Conservation (phyloP, 1,139 yeast genomes). For the Diutina mesorugosa region DNA sequence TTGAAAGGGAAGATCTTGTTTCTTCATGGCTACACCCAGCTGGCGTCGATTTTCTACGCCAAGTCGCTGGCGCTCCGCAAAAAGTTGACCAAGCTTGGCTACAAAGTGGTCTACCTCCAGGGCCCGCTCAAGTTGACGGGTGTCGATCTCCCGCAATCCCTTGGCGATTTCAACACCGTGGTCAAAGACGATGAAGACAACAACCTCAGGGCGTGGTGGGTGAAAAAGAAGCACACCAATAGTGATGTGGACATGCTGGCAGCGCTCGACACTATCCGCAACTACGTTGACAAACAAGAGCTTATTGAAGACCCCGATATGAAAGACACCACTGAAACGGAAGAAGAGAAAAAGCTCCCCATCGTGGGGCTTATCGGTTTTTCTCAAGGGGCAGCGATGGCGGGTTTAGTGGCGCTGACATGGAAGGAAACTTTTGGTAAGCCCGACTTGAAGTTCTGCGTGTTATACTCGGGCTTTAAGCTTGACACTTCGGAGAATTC, state of each 20-base stretch:
- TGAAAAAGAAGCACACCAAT: conserved; percentile 11
- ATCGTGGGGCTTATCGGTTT: conserved; percentile 31
- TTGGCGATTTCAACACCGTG: conserved; percentile 25
- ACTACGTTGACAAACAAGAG: conserved; percentile 19
- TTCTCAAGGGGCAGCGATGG: conserved; percentile 26
- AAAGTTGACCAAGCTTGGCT: conserved; percentile 12
- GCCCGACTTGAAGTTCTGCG: conserved; percentile 46
- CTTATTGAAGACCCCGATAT: conserved; percentile 8
- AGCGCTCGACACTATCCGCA: conserved; percentile 17
- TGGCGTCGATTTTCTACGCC: conserved; percentile 31
- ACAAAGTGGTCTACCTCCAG: not conserved
- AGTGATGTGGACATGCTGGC: conserved; percentile 13
- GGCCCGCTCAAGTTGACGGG: not conserved
- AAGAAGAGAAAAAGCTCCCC: conserved; percentile 16
- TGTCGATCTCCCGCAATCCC: conserved; percentile 12
- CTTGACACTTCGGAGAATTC: conserved; percentile 28
- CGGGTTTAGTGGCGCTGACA: conserved; percentile 5
- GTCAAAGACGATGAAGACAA: conserved; percentile 20
- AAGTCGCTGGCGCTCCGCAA: conserved; percentile 34
- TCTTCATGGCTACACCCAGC: conserved; percentile 33
- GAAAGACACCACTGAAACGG: conserved; percentile 9
- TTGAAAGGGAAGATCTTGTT: conserved; percentile 11
- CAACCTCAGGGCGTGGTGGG: conserved; percentile 38
- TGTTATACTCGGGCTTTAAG: conserved; percentile 69
- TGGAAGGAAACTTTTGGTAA: conserved; percentile 18